Base-by-base conservation (phyloP, 2,329 filamentous ascomycete genomes). In the Colletotrichum sp. region DNA sequence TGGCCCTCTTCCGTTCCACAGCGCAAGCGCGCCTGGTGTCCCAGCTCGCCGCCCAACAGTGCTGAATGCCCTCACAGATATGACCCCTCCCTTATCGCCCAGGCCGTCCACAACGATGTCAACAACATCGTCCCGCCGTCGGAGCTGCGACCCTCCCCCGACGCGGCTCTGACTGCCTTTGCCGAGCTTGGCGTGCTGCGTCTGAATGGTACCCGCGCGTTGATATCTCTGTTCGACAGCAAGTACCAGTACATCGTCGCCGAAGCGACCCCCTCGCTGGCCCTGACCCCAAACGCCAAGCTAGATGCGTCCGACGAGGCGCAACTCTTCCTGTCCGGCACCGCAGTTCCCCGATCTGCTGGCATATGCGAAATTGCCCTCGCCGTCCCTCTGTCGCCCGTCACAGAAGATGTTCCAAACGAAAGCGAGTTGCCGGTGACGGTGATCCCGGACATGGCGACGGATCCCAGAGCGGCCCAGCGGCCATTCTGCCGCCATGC, bases 201-300 rank as follows among this genome's bases (percentile, higher is more conserved):
- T 8, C 81, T 89, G 6, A 81, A 84, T 5, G 62, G 30, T 1
- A 65, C 56, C 24, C 84, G 88, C 28, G 82, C 84, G 13, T 77
- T 90, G 34, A 84, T 91, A 64, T 91, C 89, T 1, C 81, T 91
- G 15, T 90, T 91, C 75, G 89, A 90, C 76, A 80, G 80, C 7
- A 82, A 83, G 4, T 79, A 84, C 55, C 88, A 91, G 75, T 85
- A 89, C 75, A 81, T 91, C 21, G 80, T 91, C n/a, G 88, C 89
- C 66, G 89, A 91, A 76, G 87, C 88, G 5, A 88, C 88, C 1
- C 83, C 83, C 1, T 82, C 82, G 1, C 80, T 86, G 2, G 83
- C 84, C 0, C 78, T 90, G 5, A 79, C 80, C 58, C 82, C 71
- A 77, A 80, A 26, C 34, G 77, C 5, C 66, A 68, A 21, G 55